A percentile compares a stretch with the other conserved stretches of the same genome.
phyloP scores from a whole-genome alignment of 2,329 filamentous ascomycete genomes.

The Pyrenochaeta sp. region DNA sequence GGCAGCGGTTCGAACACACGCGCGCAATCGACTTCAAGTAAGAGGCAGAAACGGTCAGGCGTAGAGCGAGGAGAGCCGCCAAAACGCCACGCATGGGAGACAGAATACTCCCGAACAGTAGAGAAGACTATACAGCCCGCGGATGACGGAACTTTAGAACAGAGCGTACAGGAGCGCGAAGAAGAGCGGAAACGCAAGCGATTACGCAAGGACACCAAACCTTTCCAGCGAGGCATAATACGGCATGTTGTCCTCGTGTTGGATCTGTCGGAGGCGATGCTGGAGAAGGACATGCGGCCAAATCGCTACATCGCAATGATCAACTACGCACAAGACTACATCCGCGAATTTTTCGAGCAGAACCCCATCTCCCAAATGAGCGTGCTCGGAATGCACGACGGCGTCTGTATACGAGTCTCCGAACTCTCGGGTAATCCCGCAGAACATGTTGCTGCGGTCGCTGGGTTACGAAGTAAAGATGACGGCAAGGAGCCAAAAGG shows the following conservation, averaged over 20 bases:
- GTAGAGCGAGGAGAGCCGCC: slow-evolving; percentile 28
- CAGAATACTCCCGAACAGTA: slow-evolving; percentile 54
- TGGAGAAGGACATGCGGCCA: slow-evolving; percentile 91
- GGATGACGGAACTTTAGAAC: slow-evolving; percentile 77
- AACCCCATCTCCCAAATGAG: slow-evolving; percentile 97
- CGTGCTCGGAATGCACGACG: slow-evolving; percentile 92
- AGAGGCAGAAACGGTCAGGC: slow-evolving; percentile 28
- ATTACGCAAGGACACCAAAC: slow-evolving; percentile 90
- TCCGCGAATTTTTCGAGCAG: slow-evolving; percentile 96
- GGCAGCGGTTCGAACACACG: slow-evolving; percentile 32
- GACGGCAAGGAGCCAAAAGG: slow-evolving; percentile 67
- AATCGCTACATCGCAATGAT: slow-evolving; percentile 84
- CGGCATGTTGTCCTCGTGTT: slow-evolving; percentile 91
- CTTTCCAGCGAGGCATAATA: slow-evolving; percentile 95
- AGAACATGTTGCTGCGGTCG: slow-evolving; percentile 82
- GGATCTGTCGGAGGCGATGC: slow-evolving; percentile 93
- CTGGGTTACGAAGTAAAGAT: slow-evolving; percentile 68
- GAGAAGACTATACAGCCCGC: slow-evolving; percentile 67
- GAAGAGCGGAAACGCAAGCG: slow-evolving; percentile 84
- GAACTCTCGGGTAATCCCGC: slow-evolving; percentile 92
- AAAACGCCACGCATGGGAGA: slow-evolving; percentile 61
- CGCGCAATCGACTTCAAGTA: slow-evolving; percentile 31
- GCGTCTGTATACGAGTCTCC: slow-evolving; percentile 83
- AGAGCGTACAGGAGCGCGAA: slow-evolving; percentile 73
- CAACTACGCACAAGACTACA: slow-evolving; percentile 84